phyloP scores from a whole-genome alignment of 352 stramenopile species.

The Globisporangium paroecandrum region DNA sequence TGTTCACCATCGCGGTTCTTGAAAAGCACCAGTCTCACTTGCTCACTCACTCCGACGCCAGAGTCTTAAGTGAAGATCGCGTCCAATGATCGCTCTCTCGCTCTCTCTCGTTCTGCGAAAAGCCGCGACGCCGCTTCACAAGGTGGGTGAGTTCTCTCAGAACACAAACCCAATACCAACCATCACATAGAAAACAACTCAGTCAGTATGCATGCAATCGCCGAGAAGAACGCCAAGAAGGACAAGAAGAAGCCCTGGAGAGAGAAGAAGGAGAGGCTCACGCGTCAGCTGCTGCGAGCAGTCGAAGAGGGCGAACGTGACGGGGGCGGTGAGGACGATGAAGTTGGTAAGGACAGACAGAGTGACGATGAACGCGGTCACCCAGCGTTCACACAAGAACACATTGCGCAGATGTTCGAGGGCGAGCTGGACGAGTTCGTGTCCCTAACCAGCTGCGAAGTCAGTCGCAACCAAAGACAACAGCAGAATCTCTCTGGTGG shows the following conservation, averaged over 20 bases:
- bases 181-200: neutral
- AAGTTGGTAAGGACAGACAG: neutral
- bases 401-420: conserved; percentile 16
- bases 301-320: neutral
- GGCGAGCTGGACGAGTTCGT: conserved; percentile 17
- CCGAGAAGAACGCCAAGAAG: neutral
- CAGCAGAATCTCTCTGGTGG: neutral
- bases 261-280: neutral
- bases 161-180: no score
- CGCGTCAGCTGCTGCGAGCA: neutral
- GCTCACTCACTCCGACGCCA: no score
- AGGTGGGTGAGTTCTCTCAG: no score
- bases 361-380: neutral
- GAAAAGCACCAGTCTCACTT: no score
- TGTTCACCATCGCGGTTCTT: conserved; percentile 19
- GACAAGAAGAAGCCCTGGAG: neutral
- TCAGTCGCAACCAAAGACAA: neutral
- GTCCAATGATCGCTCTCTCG: no score
- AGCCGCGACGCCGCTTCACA: neutral
- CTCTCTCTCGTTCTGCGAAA: neutral
- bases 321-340: neutral
- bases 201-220: neutral
- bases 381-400: conserved; percentile 10
- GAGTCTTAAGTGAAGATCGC: neutral
- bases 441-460: neutral